Evolutionary conservation across 257 asterid genomes (phyloP), one percentile per base, ranked within the genome.

Genomic region (Asclepias syriaca): DNA sequence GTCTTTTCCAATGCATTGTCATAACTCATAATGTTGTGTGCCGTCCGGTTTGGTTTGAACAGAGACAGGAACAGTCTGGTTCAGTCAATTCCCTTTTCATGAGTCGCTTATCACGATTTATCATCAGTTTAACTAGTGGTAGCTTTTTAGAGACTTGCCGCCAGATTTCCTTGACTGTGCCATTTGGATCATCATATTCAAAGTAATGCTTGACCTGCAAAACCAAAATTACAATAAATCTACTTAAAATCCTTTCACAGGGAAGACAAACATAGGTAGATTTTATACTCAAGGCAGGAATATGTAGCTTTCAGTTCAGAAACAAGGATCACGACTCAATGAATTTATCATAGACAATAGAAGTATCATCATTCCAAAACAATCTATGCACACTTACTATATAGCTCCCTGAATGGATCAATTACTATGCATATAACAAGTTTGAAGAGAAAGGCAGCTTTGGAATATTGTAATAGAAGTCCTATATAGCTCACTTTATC

Each of bases 141-240:
- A 94, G 77, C 87, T 94, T 94, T 51, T 73, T 80, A 37, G 97
- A 86, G 66, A 94, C 96, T 78, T 94, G 97, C 45, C 88, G 90
- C 99, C 98, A 94, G 22, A 86, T 84, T 81, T 94, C 99, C 81
- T 84, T 79, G 54, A 92, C 98, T 2, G 98, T 82, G 74, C 99
- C 99, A 66, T 90, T 73, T 59, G 93, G 93, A 81, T 94, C 95
- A 59, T 92, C 97, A 7, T 91, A 94, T 77, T 90, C 97, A 24
- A 88, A 94, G 82, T 87, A 91, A 78, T 86, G 89, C 68, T 88
- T 86, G 72, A 90, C 97, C 99, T 94, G 92, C 24, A 54, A 15
- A 64, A 57, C 45, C 32, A 77, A 65, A 55, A 22, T 55, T 64
- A 12, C 10, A 16, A 40, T 65, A 7, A 21, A 21, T 45, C 73